A percentile compares a stretch with the other conserved stretches of the same genome.
These are phyloP conservation scores for Colletotrichum tofieldiae DNA, from an alignment of 2,329 filamentous ascomycete genomes.

Conservation along the genomic window DNA sequence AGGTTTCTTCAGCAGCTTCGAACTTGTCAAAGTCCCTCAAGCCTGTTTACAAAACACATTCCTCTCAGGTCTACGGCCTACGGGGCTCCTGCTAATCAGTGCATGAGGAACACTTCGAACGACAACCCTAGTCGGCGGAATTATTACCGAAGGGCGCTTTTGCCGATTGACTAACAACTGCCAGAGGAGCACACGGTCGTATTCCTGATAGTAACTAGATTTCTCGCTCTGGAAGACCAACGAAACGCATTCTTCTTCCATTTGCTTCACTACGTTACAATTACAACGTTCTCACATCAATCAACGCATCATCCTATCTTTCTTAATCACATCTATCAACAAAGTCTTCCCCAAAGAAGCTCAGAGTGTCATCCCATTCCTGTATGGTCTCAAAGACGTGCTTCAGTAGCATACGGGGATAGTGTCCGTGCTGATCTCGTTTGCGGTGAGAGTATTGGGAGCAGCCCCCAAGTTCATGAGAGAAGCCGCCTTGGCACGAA, in stretches of 20 bases:
- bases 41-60: too few relatives aligned
- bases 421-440: not conserved
- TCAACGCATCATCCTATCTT: not conserved
- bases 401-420: not conserved
- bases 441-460: not conserved
- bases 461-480: not conserved
- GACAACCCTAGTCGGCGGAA: not conserved
- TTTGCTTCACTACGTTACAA: not conserved
- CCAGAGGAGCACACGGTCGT: too few relatives aligned
- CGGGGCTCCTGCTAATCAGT: not conserved
- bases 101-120: not conserved
- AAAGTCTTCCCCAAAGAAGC: slow-evolving; percentile 2
- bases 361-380: slow-evolving; percentile 16
- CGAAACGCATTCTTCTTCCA: not conserved
- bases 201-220: too few relatives aligned
- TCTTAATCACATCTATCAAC: not conserved
- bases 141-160: too few relatives aligned
- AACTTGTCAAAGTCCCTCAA: not conserved
- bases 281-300: not conserved
- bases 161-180: too few relatives aligned
- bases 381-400: slow-evolving; percentile 25
- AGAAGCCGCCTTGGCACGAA: slow-evolving; percentile 8
- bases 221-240: not conserved
- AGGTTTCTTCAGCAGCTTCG: not conserved
- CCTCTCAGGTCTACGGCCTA: too few relatives aligned